Evolutionary conservation across 495 filamentous ascomycete species (phyloP).

Genomic region (Annulohypoxylon nitens): DNA sequence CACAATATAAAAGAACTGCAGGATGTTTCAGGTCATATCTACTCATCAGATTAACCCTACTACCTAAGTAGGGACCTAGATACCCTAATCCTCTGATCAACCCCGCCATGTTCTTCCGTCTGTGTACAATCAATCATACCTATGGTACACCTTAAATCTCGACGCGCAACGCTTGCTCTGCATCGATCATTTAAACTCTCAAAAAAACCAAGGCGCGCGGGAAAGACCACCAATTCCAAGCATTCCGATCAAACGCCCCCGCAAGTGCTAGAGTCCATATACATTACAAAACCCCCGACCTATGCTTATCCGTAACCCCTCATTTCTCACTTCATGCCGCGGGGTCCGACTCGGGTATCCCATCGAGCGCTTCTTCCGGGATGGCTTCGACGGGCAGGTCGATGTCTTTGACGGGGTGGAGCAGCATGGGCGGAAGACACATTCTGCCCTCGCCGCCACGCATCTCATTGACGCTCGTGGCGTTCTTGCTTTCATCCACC

Average conservation of each 20-base stretch:
- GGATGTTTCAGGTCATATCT: no score
- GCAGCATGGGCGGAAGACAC: slow-evolving; percentile 91
- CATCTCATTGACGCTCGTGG: slow-evolving; percentile 62
- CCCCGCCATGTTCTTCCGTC: slow-evolving; percentile 9
- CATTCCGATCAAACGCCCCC: slow-evolving; percentile 47
- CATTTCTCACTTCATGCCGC: slow-evolving; percentile 27
- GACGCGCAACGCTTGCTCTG: slow-evolving; percentile 34
- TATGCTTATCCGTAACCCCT: slow-evolving; percentile 23
- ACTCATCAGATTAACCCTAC: no score
- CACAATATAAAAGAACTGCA: no score
- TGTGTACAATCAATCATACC: slow-evolving; percentile 14
- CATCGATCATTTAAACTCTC: slow-evolving; percentile 19
- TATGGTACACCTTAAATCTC: slow-evolving; percentile 21
- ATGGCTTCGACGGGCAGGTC: slow-evolving; percentile 76
- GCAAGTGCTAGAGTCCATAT: slow-evolving; percentile 36
- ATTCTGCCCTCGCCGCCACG: slow-evolving; percentile 80
- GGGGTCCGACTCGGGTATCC: slow-evolving; percentile 56
- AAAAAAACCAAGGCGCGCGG: not conserved
- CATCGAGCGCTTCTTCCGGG: slow-evolving; percentile 47
- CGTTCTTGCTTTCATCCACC: slow-evolving; percentile 63
- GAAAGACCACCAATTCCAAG: slow-evolving; percentile 13
- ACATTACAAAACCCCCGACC: slow-evolving; percentile 31
- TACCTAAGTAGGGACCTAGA: no score
- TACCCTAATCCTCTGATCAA: slow-evolving; percentile 8
- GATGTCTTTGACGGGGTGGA: slow-evolving; percentile 93